Base-by-base conservation (phyloP, 2,329 filamentous ascomycete genomes). In the Penicillium sp. region DNA sequence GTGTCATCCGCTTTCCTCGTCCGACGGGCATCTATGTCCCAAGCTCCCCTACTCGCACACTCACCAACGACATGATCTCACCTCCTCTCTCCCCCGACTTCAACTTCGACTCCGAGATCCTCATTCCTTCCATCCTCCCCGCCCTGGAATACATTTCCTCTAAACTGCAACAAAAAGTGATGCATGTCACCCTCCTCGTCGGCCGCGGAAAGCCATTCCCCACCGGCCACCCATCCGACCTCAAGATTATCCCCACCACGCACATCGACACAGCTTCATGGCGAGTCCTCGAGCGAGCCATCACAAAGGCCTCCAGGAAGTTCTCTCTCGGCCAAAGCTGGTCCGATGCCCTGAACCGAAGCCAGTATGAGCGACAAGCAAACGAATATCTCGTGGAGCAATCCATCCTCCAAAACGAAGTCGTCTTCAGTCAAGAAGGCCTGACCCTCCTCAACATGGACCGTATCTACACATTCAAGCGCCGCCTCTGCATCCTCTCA, bases 381-480 rank as follows among this genome's bases (percentile, higher is more conserved):
- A 69, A 74, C 45, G 69, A 73, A 24, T 74, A 75, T 54, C 65
- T 76, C 5, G 64, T 75, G 32, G 65, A 72, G 45, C 73, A 75
- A 51, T 76, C 74, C 6, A 70, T 77, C 33, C 55, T 73, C 32
- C 75, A 77, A 52, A 75, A 76, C 49, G 73, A 77, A 46, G 68
- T 76, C 27, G 63, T 76, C 27, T 76, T 75, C 62, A 73, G 69
- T 49, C 69, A 72, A 37, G 75, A 77, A 52, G 75, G 74, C 2
- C 59, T 77, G 27, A 75, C 74, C 0, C 56, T 77, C 7, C 64
- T 77, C 9, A 75, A 70, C 46, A 72, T 76, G 56, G 74, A 77
- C 60, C 72, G 74, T 32, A 72, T 77, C 49, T 76, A 75, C 50
- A 75, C 69, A 12, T 69, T 77, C 54, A 77, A 77, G 52, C 71